Evolutionary conservation across 768 basidiomycete species (phyloP), one percentile per base, ranked within the genome.

Genomic region (Pleurotus citrinopileatus): DNA sequence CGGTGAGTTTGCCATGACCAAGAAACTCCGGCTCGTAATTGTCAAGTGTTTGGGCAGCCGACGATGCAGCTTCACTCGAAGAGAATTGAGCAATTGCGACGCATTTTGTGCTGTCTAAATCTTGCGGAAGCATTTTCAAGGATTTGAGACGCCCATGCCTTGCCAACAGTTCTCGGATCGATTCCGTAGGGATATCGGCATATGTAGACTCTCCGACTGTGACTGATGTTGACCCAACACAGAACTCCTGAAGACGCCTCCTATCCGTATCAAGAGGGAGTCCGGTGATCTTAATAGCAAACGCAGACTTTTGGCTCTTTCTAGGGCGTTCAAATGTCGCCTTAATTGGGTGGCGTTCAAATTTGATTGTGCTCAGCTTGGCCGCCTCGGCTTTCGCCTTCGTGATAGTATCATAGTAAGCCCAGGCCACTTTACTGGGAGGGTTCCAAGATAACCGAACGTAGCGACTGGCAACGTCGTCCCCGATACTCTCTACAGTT

Each of bases 401-500:
- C 2, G 68, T 63, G 32, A 80, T 64, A 2, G 70, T 70, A 3
- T 63, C 22, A 59, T 81, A 85, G 55, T 73, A 73, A 19, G 69
- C 70, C 75, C 78, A 84, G 4, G 75, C 80, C 6, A 65, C 65
- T 23, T 64, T 59, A 47, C 64, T 67, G 0, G 81, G 74, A 8
- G 74, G 69, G 32, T 72, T 72, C 78, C 80, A 82, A 23, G 64
- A 67, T 3, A 83, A 48, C 55, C 71, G 75, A 52, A 79, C 62
- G 54, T 67, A 65, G 51, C 61, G 63, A 47, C 63, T 63, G 46
- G 60, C 42, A 34, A 57, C 12, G 45, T 53, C 34, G 54, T 58
- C 48, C 56, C 59, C 8, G 53, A 65, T 26, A 56, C 57, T 56
- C 25, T 64, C 52, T 29, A 43, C 29, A 27, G 20, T 38, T 46